Evolutionary conservation across 228 moss, liverwort and hornwort genomes (phyloP).

Genomic region (Sphagnum magellanicum): DNA sequence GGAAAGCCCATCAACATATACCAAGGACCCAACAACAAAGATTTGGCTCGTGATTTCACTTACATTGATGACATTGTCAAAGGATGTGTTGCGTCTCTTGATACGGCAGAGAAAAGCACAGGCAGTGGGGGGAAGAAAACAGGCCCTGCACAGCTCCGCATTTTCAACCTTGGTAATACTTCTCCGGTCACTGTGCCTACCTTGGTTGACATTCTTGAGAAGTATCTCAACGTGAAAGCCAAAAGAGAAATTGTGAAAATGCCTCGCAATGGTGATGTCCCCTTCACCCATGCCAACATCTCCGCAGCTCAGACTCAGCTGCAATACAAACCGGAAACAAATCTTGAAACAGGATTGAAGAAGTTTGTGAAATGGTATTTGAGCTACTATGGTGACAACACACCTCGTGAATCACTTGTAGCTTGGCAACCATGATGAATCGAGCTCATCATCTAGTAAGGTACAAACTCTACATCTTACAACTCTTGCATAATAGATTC

Average conservation of each 20-base stretch:
- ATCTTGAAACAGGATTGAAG: slow-evolving; percentile 47
- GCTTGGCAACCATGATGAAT: slow-evolving; percentile 26
- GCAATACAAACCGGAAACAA: slow-evolving; percentile 38
- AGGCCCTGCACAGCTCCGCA: slow-evolving; percentile 36
- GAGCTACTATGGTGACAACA: slow-evolving; percentile 52
- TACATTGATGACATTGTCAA: slow-evolving; percentile 50
- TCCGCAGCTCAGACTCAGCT: slow-evolving; percentile 38
- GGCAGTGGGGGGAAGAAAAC: slow-evolving; percentile 51
- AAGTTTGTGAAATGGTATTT: slow-evolving; percentile 64
- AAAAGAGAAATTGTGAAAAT: slow-evolving; percentile 34
- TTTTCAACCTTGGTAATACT: slow-evolving; percentile 56
- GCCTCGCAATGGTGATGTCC: slow-evolving; percentile 58
- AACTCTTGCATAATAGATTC: too few relatives aligned
- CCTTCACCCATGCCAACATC: slow-evolving; percentile 55
- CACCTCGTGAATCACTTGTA: slow-evolving; percentile 31
- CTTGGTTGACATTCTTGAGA: slow-evolving; percentile 47
- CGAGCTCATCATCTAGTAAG: slow-evolving; percentile 34
- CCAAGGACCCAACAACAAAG: slow-evolving; percentile 31
- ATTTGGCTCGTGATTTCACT: slow-evolving; percentile 45
- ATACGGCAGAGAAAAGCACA: slow-evolving; percentile 41
- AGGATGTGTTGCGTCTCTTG: slow-evolving; percentile 43
- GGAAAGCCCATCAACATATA: slow-evolving; percentile 41
- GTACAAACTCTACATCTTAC: too few relatives aligned
- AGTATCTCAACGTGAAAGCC: slow-evolving; percentile 39
- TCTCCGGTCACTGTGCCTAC: slow-evolving; percentile 44